Conservation (phyloP, 176 grass and related monocot species). For the Alloteropsis semialata region DNA sequence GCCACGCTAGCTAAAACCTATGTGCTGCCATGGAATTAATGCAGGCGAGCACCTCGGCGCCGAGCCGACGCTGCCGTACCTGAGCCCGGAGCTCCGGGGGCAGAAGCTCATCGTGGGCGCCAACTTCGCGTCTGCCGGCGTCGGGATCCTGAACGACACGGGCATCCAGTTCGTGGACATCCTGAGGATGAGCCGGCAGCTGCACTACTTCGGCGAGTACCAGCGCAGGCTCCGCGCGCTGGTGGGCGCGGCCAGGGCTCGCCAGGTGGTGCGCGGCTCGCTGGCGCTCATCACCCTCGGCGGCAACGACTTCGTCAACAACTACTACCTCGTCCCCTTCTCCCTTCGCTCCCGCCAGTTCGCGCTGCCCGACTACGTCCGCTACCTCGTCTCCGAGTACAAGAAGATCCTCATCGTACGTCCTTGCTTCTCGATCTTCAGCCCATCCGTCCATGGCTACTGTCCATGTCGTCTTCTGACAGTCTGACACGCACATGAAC, state of each 20-base stretch:
- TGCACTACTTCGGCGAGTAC: conserved; percentile 62
- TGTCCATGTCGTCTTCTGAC: too few relatives aligned
- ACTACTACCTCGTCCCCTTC: conserved; percentile 62
- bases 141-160: conserved; percentile 96
- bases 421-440: not conserved
- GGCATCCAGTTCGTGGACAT: conserved; percentile 90
- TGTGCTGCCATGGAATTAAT: too few relatives aligned
- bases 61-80: conserved; percentile 71
- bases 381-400: conserved; percentile 66
- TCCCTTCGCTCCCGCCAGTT: conserved; percentile 68
- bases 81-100: conserved; percentile 65
- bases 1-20: not conserved
- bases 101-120: conserved; percentile 82
- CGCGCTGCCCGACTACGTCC: conserved; percentile 68
- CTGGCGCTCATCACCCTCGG: conserved; percentile 62
- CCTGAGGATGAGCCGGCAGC: conserved; percentile 51
- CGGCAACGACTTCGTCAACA: conserved; percentile 72
- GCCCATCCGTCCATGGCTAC: too few relatives aligned
- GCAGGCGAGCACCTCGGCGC: conserved; percentile 84
- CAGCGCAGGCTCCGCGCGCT: conserved; percentile 38
- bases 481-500: too few relatives aligned
- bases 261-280: conserved; percentile 41
- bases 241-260: conserved; percentile 41
- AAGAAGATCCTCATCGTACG: conserved; percentile 52
- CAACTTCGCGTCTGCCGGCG: conserved; percentile 92